phyloP scores from a whole-genome alignment of 345 rosid species.

The Jatropha curcas region DNA sequence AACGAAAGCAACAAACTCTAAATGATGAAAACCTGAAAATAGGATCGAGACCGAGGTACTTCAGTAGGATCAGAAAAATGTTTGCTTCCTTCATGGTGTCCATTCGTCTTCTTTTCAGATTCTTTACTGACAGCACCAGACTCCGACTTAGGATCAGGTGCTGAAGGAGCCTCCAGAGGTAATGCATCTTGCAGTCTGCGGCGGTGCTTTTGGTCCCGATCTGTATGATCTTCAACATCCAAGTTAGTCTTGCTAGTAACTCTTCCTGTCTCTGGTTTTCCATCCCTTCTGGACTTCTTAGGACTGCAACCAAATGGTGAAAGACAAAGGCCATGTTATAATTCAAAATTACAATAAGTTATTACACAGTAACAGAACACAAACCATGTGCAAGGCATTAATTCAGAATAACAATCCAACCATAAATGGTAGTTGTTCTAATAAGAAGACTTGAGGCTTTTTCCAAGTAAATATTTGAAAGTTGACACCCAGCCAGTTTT shows the following conservation, averaged over 20 bases:
- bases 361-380: background rate
- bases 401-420: background rate
- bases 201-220: slow-evolving; percentile 43
- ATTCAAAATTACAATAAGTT: background rate
- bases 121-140: slow-evolving; percentile 40
- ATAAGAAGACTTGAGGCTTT: too few relatives aligned
- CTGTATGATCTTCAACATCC: slow-evolving; percentile 38
- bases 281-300: slow-evolving; percentile 78
- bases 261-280: slow-evolving; percentile 56
- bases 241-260: slow-evolving; percentile 30
- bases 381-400: background rate
- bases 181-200: slow-evolving; percentile 53
- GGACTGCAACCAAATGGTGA: slow-evolving; percentile 46
- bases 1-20: slow-evolving; percentile 4
- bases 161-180: slow-evolving; percentile 48
- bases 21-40: slow-evolving; percentile 59
- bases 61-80: slow-evolving; percentile 44
- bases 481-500: too few relatives aligned
- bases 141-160: slow-evolving; percentile 36
- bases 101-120: slow-evolving; percentile 45
- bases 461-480: too few relatives aligned
- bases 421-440: background rate
- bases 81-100: slow-evolving; percentile 36
- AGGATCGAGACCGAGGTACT: slow-evolving; percentile 53
- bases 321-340: background rate